Percentiles rank a stretch among this genome's conserved stretches.
Conservation (phyloP, 1,284 basidiomycete genomes). For the Melampsora americana region DNA sequence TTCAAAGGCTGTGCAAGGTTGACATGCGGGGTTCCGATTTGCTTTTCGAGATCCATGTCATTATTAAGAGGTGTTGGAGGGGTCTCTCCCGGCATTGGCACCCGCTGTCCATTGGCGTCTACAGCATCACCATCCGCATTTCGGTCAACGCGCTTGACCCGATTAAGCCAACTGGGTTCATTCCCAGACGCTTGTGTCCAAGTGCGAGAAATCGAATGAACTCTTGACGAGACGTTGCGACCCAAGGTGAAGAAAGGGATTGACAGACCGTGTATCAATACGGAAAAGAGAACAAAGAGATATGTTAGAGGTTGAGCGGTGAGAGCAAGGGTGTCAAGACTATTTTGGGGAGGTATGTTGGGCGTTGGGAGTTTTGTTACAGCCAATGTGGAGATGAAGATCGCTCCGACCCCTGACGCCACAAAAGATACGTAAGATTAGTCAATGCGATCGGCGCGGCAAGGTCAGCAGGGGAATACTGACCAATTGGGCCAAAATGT, state of each 20-base stretch:
- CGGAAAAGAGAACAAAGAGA: conserved; percentile 84
- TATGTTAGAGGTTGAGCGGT: conserved; percentile 83
- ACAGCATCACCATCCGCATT: conserved; percentile 8
- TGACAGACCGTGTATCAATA: conserved; percentile 73
- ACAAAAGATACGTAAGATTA: conserved; percentile 6
- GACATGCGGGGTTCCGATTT: not conserved
- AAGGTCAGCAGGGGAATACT: not conserved
- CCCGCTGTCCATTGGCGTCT: not conserved
- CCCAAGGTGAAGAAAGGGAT: conserved; percentile 90
- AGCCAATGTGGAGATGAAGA: conserved; percentile 83
- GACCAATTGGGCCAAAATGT: conserved; percentile 67
- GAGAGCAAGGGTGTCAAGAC: conserved; percentile 66
- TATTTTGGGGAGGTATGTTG: conserved; percentile 60
- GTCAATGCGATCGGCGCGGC: not conserved
- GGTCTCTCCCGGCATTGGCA: not conserved
- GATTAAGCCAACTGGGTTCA: conserved; percentile 42
- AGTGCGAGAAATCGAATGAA: conserved; percentile 76
- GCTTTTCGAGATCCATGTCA: not conserved
- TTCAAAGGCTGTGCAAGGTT: conserved; percentile 10
- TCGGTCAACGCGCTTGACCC: conserved; percentile 36
- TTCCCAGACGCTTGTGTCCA: conserved; percentile 58
- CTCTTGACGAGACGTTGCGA: conserved; percentile 79
- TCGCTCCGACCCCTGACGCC: conserved; percentile 58
- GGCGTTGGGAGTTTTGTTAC: conserved; percentile 66
- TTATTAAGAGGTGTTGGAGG: conserved; percentile 3